Percentiles rank a stretch among this genome's conserved stretches.
phyloP scores from a whole-genome alignment of 345 rosid genomes.

The Eutrema japonicum region DNA sequence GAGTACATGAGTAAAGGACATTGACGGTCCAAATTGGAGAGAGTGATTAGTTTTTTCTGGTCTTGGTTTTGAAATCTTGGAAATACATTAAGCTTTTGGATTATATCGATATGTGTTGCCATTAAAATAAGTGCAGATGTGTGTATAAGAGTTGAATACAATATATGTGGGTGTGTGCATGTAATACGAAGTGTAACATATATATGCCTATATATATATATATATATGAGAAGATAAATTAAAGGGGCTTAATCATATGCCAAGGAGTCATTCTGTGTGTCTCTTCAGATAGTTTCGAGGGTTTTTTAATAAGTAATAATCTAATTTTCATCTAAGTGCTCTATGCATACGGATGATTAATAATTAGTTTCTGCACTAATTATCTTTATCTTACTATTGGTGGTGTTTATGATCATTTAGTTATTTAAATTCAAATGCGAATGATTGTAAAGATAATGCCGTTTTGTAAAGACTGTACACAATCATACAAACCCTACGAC shows the following conservation, averaged over 20 bases:
- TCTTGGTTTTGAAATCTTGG: constrained; percentile 38
- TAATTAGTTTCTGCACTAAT: constrained; percentile 42
- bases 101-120: constrained; percentile 39
- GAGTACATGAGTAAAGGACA: constrained; percentile 67
- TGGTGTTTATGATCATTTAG: constrained; percentile 32
- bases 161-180: constrained; percentile 27
- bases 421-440: constrained; percentile 22
- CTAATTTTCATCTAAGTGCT: constrained; percentile 32
- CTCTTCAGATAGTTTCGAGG: constrained; percentile 43
- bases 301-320: constrained; percentile 11
- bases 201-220: constrained; percentile 32
- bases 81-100: constrained; percentile 41
- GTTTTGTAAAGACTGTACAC: constrained; percentile 24
- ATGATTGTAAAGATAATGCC: constrained; percentile 36
- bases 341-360: constrained; percentile 38
- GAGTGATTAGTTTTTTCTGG: constrained; percentile 43
- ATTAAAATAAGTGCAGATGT: constrained; percentile 28
- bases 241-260: constrained; percentile 35
- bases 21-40: constrained; percentile 72
- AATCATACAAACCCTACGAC: constrained; percentile 40
- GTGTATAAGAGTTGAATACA: constrained; percentile 25
- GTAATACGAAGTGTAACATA: constrained; percentile 27
- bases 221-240: constrained; percentile 11
- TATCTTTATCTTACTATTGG: constrained; percentile 39
- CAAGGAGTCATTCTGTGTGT: constrained; percentile 44